Conservation (phyloP, 768 basidiomycete genomes). For the Suillus cothurnatus region DNA sequence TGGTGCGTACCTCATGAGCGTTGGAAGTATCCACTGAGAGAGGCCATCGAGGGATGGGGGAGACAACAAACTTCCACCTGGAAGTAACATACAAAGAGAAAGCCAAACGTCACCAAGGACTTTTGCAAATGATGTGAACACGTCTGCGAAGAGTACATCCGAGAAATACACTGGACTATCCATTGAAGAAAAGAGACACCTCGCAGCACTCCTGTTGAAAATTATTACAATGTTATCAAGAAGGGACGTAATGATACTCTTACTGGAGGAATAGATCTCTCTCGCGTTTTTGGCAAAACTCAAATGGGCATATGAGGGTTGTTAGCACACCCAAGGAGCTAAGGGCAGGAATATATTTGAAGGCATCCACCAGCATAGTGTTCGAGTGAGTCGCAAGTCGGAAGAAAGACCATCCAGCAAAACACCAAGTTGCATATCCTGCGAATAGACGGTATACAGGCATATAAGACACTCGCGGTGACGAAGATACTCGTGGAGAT, state of each 20-base stretch:
- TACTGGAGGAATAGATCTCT: constrained; percentile 80
- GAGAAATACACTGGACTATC: constrained; percentile 76
- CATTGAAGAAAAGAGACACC: constrained; percentile 72
- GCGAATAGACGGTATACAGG: constrained; percentile 70
- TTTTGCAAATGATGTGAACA: constrained; percentile 96
- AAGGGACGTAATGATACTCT: constrained; percentile 33
- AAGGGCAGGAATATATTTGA: constrained; percentile 75
- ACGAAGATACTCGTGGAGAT: constrained; percentile 22
- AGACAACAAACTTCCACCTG: constrained; percentile 72
- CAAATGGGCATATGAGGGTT: constrained; percentile 65
- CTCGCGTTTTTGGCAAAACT: constrained; percentile 67
- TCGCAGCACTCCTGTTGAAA: constrained; percentile 58
- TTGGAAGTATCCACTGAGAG: constrained; percentile 76
- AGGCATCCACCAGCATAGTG: constrained; percentile 64
- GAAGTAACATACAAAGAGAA: constrained; percentile 83
- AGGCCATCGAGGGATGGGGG: constrained; percentile 65
- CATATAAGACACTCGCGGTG: constrained; percentile 46
- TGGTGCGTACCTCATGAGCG: constrained; percentile 77
- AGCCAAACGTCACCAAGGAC: constrained; percentile 95
- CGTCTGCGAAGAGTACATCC: constrained; percentile 93
- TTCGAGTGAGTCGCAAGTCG: constrained; percentile 60
- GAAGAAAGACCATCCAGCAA: constrained; percentile 71
- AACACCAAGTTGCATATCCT: constrained; percentile 61
- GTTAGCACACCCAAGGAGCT: constrained; percentile 60
- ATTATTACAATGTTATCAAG: neutral